phyloP scores from a whole-genome alignment of 805 yeast genomes.

The Candida railenensis region DNA sequence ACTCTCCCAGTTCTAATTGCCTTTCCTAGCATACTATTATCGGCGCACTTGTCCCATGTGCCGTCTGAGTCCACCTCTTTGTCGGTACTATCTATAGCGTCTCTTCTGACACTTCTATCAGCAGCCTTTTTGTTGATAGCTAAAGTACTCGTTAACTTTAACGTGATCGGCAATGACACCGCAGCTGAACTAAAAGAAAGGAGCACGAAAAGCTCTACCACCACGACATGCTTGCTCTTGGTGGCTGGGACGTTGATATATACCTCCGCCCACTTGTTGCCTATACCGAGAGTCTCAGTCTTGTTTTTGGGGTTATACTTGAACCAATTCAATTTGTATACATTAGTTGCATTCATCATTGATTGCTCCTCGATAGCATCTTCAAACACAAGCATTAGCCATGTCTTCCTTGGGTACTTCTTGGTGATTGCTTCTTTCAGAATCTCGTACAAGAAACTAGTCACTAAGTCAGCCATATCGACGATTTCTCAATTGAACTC shows the following conservation, averaged over 20 bases:
- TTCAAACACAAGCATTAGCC: not conserved
- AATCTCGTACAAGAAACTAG: conserved; percentile 8
- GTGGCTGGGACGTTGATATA: conserved; percentile 20
- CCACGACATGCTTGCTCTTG: conserved; percentile 13
- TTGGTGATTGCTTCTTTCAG: conserved; percentile 15
- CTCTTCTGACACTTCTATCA: conserved; percentile 21
- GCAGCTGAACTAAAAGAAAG: not conserved
- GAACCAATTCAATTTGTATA: conserved; percentile 28
- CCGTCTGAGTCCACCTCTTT: conserved; percentile 2
- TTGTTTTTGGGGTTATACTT: conserved; percentile 28
- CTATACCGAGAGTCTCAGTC: conserved; percentile 24
- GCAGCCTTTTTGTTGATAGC: conserved; percentile 16
- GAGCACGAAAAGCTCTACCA: not conserved
- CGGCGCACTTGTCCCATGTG: conserved; percentile 19
- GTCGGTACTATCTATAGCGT: conserved; percentile 5
- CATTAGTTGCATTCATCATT: conserved; percentile 24
- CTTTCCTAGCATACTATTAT: conserved; percentile 27
- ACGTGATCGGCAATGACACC: conserved; percentile 8
- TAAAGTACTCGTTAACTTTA: conserved; percentile 13
- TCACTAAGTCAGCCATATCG: not conserved
- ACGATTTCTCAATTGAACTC: not conserved
- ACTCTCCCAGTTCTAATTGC: conserved; percentile 34
- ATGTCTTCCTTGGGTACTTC: conserved; percentile 17
- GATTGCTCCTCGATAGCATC: conserved; percentile 18
- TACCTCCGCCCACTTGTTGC: conserved; percentile 21